Conservation (phyloP, 2,329 filamentous ascomycete species). For the Colletotrichum musae region DNA sequence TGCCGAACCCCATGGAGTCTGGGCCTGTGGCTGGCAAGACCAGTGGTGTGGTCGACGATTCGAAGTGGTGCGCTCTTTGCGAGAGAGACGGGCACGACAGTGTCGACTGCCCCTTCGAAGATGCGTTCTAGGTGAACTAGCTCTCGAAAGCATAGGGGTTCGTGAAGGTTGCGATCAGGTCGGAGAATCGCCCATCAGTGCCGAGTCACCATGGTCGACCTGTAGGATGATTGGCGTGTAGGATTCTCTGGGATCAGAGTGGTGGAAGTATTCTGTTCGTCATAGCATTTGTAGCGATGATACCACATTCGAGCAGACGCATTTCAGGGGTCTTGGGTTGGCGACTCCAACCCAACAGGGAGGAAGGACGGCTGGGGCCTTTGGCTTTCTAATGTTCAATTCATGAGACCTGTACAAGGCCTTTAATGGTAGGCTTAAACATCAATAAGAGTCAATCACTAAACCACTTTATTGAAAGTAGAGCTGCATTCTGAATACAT, state of each 20-base stretch:
- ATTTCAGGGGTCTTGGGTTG: conserved; percentile 12
- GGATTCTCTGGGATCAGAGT: conserved; percentile 19
- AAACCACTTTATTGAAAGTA: background rate
- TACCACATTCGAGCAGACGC: conserved; percentile 36
- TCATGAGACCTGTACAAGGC: conserved; percentile 6
- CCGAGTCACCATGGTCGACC: background rate
- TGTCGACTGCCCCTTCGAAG: conserved; percentile 93
- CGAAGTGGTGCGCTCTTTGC: conserved; percentile 97
- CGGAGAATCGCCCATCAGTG: background rate
- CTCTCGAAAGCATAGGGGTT: conserved; percentile 14
- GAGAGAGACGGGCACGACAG: conserved; percentile 97
- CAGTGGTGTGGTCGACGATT: conserved; percentile 82
- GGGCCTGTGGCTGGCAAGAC: conserved; percentile 84
- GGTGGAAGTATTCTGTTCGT: conserved; percentile 39
- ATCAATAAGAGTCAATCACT: conserved; percentile 6
- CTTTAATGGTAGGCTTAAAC: conserved; percentile 26
- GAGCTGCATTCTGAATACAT: background rate
- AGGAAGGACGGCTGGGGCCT: background rate
- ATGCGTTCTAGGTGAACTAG: conserved; percentile 70
- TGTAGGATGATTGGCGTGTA: conserved; percentile 16
- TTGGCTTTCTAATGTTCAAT: conserved; percentile 7
- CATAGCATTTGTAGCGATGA: conserved; percentile 42
- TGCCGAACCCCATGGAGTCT: conserved; percentile 75
- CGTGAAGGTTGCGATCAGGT: background rate
- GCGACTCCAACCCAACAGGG: conserved; percentile 10